These are phyloP conservation scores for Sporobolus alterniflorus DNA, from an alignment of 202 grass and related monocot species.

Conservation along the genomic window DNA sequence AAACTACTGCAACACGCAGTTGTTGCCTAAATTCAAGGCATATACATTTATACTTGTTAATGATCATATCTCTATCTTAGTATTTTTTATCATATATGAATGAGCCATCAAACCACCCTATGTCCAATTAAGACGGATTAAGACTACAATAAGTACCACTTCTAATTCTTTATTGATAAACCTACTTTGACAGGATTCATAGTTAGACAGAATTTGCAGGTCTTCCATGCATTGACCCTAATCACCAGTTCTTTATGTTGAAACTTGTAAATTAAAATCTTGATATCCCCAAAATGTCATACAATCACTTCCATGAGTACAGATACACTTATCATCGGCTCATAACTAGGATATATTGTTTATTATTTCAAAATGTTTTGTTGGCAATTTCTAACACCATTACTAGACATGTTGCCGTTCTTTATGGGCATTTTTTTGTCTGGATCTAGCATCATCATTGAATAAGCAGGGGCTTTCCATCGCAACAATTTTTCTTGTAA, in stretches of 20 bases:
- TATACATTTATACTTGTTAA: background rate
- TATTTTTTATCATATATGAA: background rate
- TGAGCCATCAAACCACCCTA: background rate
- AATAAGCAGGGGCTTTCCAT: background rate
- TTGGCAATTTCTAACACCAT: constrained; percentile 15
- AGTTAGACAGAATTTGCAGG: background rate
- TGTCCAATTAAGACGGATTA: constrained; percentile 7
- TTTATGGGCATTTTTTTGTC: background rate
- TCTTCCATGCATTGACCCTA: background rate
- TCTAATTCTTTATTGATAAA: background rate
- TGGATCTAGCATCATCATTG: background rate
- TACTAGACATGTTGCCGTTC: background rate
- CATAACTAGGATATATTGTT: background rate
- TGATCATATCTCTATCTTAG: background rate
- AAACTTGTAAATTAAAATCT: background rate
- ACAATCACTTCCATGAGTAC: constrained; percentile 10
- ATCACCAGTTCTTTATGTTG: background rate
- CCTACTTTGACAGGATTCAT: background rate
- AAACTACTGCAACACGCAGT: background rate
- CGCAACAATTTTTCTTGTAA: background rate
- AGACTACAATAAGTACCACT: background rate
- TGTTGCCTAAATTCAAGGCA: background rate
- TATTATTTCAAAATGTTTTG: background rate
- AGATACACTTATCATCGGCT: background rate
- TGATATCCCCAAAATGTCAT: background rate